These are phyloP conservation scores for Acanthamoeba royreba DNA, from an alignment of 208 protist genomes.

Conservation along the genomic window DNA sequence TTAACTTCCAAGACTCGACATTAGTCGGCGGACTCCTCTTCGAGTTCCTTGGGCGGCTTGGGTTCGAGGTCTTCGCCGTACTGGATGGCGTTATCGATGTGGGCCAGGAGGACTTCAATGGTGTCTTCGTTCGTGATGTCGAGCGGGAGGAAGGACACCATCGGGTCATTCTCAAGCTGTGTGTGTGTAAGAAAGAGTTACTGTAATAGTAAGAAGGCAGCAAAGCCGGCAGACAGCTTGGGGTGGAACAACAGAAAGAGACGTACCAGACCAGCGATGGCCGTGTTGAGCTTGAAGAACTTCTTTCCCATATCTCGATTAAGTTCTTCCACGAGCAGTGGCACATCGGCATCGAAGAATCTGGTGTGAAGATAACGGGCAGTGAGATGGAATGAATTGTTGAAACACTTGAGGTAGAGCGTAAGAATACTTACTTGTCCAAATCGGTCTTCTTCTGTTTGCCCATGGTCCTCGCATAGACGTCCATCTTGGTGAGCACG, in stretches of 20 bases:
- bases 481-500: too few species aligned
- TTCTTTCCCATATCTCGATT: background rate
- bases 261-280: too few species aligned
- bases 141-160: conserved; percentile 78
- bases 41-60: background rate
- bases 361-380: background rate
- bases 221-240: background rate
- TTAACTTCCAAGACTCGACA: too few species aligned
- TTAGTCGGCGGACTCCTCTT: background rate
- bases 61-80: conserved; percentile 82
- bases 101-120: conserved; percentile 66
- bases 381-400: too few species aligned
- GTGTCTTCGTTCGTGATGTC: conserved; percentile 72
- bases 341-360: background rate
- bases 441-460: background rate
- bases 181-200: background rate
- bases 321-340: background rate
- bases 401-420: background rate
- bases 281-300: background rate
- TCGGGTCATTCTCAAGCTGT: conserved; percentile 77
- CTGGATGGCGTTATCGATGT: conserved; percentile 82
- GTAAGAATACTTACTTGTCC: background rate
- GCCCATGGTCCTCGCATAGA: too few species aligned
- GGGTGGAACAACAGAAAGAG: too few species aligned
- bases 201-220: too few species aligned